Conservation (phyloP, 305 asterid genomes). For the Fraxinus baroniana region DNA sequence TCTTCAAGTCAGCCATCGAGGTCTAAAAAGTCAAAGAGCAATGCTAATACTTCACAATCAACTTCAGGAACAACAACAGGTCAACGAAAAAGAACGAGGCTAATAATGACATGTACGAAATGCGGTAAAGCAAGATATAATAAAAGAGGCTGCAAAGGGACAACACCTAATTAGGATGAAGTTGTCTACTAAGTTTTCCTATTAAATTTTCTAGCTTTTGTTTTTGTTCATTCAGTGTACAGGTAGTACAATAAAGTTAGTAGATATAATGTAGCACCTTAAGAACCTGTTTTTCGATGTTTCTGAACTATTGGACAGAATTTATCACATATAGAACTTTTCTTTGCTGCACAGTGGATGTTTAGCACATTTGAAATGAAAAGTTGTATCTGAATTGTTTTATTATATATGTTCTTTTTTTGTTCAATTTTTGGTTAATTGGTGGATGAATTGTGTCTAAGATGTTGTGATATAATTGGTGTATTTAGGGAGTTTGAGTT, state of each 20-base stretch:
- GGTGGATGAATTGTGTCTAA: background rate
- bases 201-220: no score
- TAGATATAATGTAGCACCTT: background rate
- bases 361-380: background rate
- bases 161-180: background rate
- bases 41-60: background rate
- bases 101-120: background rate
- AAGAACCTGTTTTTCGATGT: no score
- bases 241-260: background rate
- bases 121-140: background rate
- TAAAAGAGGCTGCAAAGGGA: background rate
- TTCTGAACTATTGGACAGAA: background rate
- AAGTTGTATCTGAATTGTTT: background rate
- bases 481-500: background rate
- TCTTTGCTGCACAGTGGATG: background rate
- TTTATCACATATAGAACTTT: background rate
- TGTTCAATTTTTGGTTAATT: background rate
- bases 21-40: background rate
- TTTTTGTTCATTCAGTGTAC: background rate
- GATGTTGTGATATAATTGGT: background rate
- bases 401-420: no score
- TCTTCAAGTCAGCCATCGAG: background rate
- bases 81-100: background rate
- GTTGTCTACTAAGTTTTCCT: no score
- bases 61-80: background rate